Conservation (phyloP, 2,329 filamentous ascomycete genomes). For the Gnomoniopsis smithogilvyi region DNA sequence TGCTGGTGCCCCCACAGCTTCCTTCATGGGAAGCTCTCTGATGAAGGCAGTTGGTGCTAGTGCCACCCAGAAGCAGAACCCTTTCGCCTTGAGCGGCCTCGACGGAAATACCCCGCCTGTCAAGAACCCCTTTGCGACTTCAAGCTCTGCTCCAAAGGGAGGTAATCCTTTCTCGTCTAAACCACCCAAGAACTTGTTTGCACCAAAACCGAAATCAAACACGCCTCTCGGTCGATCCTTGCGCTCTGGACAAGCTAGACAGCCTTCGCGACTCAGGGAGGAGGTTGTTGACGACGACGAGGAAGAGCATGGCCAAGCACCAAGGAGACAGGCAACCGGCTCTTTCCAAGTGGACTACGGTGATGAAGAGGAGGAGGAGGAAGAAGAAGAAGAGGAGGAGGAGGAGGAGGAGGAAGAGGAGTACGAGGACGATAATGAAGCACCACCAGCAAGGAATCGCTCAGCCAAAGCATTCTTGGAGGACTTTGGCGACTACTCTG, state of each 20-base stretch:
- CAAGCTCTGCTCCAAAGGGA: conserved; percentile 9
- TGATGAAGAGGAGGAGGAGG: conserved; percentile 38
- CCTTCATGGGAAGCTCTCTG: conserved; percentile 53
- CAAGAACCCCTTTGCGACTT: conserved; percentile 12
- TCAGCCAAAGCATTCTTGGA: conserved; percentile 28
- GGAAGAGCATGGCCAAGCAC: conserved; percentile 35
- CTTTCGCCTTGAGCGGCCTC: conserved; percentile 13
- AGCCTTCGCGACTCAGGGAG: conserved; percentile 51
- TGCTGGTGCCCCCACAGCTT: conserved; percentile 52
- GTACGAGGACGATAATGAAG: conserved; percentile 31
- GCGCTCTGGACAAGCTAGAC: conserved; percentile 33
- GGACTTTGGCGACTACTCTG: conserved; percentile 23
- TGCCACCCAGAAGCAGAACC: conserved; percentile 11
- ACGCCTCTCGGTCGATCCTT: conserved; percentile 48
- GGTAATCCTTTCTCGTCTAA: conserved; percentile 18
- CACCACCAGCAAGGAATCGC: conserved; percentile 19
- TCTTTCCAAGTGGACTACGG: conserved; percentile 31
- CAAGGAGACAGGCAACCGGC: conserved; percentile 24
- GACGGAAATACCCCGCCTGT: conserved; percentile 12
- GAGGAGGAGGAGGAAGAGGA: conserved; percentile 37
- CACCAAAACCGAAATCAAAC: conserved; percentile 32
- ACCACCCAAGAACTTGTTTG: conserved; percentile 35
- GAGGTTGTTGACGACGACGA: conserved; percentile 36
- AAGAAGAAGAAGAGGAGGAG: conserved; percentile 32
- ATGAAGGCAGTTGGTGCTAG: conserved; percentile 33